Evolutionary conservation across 2,329 filamentous ascomycete species (phyloP).

Genomic region (Chaetoscypha palmicola): DNA sequence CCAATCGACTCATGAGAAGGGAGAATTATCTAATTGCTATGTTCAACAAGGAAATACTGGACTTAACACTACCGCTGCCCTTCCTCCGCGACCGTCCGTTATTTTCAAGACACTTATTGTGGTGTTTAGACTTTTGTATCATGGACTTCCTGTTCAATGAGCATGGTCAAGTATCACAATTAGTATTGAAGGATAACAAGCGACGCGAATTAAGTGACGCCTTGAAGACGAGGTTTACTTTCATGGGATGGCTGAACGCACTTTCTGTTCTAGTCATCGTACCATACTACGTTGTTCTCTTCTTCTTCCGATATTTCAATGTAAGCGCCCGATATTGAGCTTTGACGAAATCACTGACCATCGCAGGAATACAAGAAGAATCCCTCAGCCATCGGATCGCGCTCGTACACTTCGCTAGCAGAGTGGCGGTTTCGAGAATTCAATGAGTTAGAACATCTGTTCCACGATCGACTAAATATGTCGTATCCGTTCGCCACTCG

Average conservation of each 20-base stretch:
- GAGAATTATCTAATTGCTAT: conserved; percentile 96
- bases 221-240: conserved; percentile 68
- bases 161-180: conserved; percentile 75
- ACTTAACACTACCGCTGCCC: conserved; percentile 79
- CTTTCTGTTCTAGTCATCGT: conserved; percentile 81
- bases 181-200: conserved; percentile 79
- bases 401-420: conserved; percentile 86
- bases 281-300: conserved; percentile 78
- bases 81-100: conserved; percentile 73
- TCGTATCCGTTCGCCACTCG: conserved; percentile 87
- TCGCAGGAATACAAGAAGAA: conserved; percentile 87
- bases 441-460: conserved; percentile 91
- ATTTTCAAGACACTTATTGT: conserved; percentile 84
- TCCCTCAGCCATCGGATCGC: conserved; percentile 75
- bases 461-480: conserved; percentile 84
- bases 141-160: conserved; percentile 93
- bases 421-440: conserved; percentile 99
- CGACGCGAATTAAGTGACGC: conserved; percentile 72
- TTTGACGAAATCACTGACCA: neutral
- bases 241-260: conserved; percentile 80
- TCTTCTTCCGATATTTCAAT: conserved; percentile 93
- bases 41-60: conserved; percentile 92
- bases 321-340: conserved; percentile 39
- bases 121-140: conserved; percentile 85
- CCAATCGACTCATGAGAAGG: conserved; percentile 90